Percentiles rank a stretch among this genome's conserved stretches.
These are phyloP conservation scores for Apophysomyces elegans DNA, from an alignment of 371 early-diverging fungal species.

Conservation along the genomic window DNA sequence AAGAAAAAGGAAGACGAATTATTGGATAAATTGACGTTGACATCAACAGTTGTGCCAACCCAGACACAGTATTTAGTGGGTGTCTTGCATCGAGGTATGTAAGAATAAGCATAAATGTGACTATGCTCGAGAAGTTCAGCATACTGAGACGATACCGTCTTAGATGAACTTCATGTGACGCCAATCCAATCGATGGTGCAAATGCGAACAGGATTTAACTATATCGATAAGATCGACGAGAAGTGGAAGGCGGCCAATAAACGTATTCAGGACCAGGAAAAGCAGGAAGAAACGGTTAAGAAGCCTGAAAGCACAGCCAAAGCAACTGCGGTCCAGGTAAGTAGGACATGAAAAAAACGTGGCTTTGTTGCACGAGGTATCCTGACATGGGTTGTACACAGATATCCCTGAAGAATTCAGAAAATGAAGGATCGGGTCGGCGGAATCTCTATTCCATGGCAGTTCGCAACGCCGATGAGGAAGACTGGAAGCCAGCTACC, in stretches of 20 bases:
- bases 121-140: neutral
- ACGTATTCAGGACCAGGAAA: slow-evolving; percentile 70
- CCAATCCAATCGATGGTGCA: slow-evolving; percentile 76
- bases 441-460: slow-evolving; percentile 63
- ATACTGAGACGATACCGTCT: neutral
- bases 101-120: neutral
- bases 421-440: slow-evolving; percentile 54
- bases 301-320: slow-evolving; percentile 52
- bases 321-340: slow-evolving; percentile 64
- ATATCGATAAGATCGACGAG: slow-evolving; percentile 87
- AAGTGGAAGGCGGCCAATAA: slow-evolving; percentile 77
- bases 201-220: slow-evolving; percentile 83
- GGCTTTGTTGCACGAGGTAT: slow-evolving; percentile 17
- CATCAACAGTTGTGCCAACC: slow-evolving; percentile 76
- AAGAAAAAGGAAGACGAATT: slow-evolving; percentile 55
- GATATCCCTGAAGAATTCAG: slow-evolving; percentile 60
- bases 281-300: slow-evolving; percentile 58
- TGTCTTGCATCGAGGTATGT: slow-evolving; percentile 69
- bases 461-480: slow-evolving; percentile 73
- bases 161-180: slow-evolving; percentile 84
- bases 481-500: slow-evolving; percentile 74
- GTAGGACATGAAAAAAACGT: slow-evolving; percentile 1
- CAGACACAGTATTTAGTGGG: slow-evolving; percentile 84
- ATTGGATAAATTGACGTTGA: slow-evolving; percentile 77
- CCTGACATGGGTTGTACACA: slow-evolving; percentile 21